Conservation (phyloP, 2,329 filamentous ascomycete genomes). For the Trichoderma hamatum region DNA sequence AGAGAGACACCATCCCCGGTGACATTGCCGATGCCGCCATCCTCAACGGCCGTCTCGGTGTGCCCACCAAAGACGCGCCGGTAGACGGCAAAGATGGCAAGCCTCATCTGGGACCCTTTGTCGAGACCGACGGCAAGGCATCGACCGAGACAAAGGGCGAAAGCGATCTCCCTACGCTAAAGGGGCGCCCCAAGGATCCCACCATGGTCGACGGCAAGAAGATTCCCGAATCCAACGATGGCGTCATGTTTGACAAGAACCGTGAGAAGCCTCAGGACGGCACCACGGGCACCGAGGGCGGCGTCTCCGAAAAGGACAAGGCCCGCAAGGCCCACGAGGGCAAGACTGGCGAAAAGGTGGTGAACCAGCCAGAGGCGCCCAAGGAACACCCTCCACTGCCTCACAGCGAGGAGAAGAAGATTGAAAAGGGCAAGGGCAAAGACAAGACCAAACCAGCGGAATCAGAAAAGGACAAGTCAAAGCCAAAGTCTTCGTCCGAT, state of each 20-base stretch:
- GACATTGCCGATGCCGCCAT: constrained; percentile 33
- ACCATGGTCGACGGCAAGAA: constrained; percentile 61
- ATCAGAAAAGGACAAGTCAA: constrained; percentile 42
- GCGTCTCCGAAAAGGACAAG: constrained; percentile 85
- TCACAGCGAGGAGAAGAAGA: constrained; percentile 76
- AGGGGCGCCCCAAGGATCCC: constrained; percentile 55
- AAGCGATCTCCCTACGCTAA: constrained; percentile 47
- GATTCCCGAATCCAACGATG: constrained; percentile 69
- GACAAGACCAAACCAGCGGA: constrained; percentile 37
- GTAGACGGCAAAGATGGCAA: constrained; percentile 93
- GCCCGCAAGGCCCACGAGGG: constrained; percentile 69
- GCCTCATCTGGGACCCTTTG: constrained; percentile 83
- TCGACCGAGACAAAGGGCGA: constrained; percentile 40
- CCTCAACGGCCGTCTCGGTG: constrained; percentile 41
- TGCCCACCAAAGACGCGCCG: constrained; percentile 73
- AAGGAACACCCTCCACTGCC: constrained; percentile 84
- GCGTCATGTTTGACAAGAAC: constrained; percentile 91
- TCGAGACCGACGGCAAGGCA: constrained; percentile 55
- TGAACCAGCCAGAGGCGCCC: constrained; percentile 79
- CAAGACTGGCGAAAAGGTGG: constrained; percentile 64
- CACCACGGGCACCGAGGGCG: constrained; percentile 85
- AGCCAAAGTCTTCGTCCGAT: constrained; percentile 45
- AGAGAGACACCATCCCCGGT: constrained; percentile 33
- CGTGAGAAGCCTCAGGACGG: constrained; percentile 77
- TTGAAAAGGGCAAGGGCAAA: constrained; percentile 45